Evolutionary conservation across 108 stramenopile genomes (phyloP).

Genomic region (Craspedostauros australis): DNA sequence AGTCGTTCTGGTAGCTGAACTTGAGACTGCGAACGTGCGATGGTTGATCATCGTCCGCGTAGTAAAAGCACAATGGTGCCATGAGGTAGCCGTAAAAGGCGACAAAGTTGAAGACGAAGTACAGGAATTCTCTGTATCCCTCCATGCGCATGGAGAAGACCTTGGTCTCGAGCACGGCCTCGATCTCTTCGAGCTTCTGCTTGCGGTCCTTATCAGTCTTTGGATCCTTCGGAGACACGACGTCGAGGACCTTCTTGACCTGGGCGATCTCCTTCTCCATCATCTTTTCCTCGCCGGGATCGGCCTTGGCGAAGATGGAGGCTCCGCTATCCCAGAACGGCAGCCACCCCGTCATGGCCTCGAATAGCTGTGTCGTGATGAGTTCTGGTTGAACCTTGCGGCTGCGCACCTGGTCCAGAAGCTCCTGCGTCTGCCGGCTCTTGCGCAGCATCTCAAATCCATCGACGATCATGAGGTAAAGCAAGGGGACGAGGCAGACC

Average conservation of each 20-base stretch:
- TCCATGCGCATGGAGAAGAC: constrained; percentile 24
- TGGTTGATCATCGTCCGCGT: constrained; percentile 54
- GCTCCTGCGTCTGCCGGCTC: constrained; percentile 33
- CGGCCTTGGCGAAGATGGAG: constrained; percentile 1
- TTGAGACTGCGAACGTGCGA: constrained; percentile 34
- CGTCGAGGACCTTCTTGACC: constrained; percentile 14
- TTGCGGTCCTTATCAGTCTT: constrained; percentile 19
- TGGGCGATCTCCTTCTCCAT: constrained; percentile 21
- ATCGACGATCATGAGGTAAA: constrained; percentile 75
- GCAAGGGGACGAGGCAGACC: constrained; percentile 53
- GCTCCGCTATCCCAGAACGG: constrained; percentile 56
- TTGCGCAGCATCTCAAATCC: constrained; percentile 30
- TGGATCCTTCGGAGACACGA: constrained; percentile 23
- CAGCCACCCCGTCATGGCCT: constrained; percentile 35
- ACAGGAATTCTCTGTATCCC: constrained; percentile 74
- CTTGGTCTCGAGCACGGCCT: constrained; percentile 13
- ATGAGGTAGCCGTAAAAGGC: constrained; percentile 81
- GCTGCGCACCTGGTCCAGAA: constrained; percentile 19
- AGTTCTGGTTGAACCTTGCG: constrained; percentile 4
- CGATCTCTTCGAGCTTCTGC: constrained; percentile 13
- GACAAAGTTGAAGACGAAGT: constrained; percentile 72
- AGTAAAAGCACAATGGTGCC: constrained; percentile 56
- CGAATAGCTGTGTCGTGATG: constrained; percentile 9
- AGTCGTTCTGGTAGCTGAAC: constrained; percentile 44
- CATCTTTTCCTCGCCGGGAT: constrained; percentile 19